phyloP scores from a whole-genome alignment of 2,329 filamentous ascomycete genomes.

The Xylariaceae sp. region DNA sequence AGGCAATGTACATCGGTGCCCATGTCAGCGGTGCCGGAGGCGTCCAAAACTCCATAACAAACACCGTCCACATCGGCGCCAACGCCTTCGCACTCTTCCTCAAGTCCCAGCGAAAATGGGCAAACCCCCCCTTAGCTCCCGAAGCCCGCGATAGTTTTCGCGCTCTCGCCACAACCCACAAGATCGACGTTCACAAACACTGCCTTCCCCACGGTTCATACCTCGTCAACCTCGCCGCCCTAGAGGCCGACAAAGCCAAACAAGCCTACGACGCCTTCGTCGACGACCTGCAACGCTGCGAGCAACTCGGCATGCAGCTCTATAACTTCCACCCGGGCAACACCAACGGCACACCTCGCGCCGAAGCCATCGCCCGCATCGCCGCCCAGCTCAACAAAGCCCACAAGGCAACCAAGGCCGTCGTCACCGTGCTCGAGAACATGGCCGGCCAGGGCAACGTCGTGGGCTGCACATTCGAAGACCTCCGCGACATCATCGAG shows the following conservation, averaged over 20 bases:
- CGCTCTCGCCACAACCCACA: slow-evolving; percentile 61
- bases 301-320: slow-evolving; percentile 78
- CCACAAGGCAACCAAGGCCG: slow-evolving; percentile 69
- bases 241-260: slow-evolving; percentile 71
- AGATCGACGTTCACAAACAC: slow-evolving; percentile 67
- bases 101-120: slow-evolving; percentile 95
- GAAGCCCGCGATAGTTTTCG: slow-evolving; percentile 68
- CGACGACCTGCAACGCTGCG: slow-evolving; percentile 83
- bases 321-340: slow-evolving; percentile 98
- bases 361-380: slow-evolving; percentile 71
- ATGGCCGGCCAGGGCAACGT: slow-evolving; percentile 91
- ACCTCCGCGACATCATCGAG: slow-evolving; percentile 79
- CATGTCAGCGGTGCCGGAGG: slow-evolving; percentile 89
- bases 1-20: slow-evolving; percentile 78
- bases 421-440: slow-evolving; percentile 86
- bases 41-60: slow-evolving; percentile 81
- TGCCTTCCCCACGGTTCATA: slow-evolving; percentile 93
- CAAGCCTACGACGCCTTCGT: slow-evolving; percentile 85
- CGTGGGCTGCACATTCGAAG: slow-evolving; percentile 79
- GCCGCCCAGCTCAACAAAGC: slow-evolving; percentile 78
- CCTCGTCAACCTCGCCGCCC: slow-evolving; percentile 89
- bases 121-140: slow-evolving; percentile 69
- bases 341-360: slow-evolving; percentile 62
- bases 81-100: slow-evolving; percentile 94
- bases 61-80: slow-evolving; percentile 75